Conservation (phyloP, 2,329 filamentous ascomycete genomes). For the Fusarium sp. region DNA sequence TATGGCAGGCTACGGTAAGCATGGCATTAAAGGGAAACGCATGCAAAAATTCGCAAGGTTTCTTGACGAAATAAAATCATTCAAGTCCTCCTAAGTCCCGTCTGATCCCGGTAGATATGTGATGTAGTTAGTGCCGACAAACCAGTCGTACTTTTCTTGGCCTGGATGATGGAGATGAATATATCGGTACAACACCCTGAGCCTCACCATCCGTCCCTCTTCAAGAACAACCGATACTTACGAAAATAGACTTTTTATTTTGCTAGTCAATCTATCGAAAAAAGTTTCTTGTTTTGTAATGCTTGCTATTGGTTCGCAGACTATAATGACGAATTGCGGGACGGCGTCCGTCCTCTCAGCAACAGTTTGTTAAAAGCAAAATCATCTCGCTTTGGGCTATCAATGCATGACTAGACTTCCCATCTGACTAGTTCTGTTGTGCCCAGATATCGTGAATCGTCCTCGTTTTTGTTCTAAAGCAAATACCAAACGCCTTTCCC, state of each 20-base stretch:
- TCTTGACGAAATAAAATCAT: constrained; percentile 55
- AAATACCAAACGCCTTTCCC: constrained; percentile 1
- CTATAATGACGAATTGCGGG: neutral
- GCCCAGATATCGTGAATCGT: constrained; percentile 17
- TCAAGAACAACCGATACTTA: neutral
- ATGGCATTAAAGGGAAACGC: constrained; percentile 56
- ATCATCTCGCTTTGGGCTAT: neutral
- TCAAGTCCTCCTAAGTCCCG: constrained; percentile 46
- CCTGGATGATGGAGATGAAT: neutral
- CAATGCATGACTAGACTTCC: neutral
- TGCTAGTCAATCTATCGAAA: neutral
- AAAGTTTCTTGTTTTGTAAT: neutral
- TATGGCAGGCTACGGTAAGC: constrained; percentile 55
- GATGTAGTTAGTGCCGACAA: neutral
- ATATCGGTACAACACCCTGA: neutral
- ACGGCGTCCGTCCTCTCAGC: neutral
- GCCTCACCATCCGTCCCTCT: neutral
- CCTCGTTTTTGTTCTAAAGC: neutral
- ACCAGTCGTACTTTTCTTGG: neutral
- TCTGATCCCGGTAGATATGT: constrained; percentile 8
- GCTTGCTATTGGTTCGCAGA: neutral
- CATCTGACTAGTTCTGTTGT: constrained; percentile 13
- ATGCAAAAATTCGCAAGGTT: constrained; percentile 53
- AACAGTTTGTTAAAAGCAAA: neutral
- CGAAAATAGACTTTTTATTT: neutral